Conservation (phyloP, 768 basidiomycete species). For the Phaeotremella fagi region DNA sequence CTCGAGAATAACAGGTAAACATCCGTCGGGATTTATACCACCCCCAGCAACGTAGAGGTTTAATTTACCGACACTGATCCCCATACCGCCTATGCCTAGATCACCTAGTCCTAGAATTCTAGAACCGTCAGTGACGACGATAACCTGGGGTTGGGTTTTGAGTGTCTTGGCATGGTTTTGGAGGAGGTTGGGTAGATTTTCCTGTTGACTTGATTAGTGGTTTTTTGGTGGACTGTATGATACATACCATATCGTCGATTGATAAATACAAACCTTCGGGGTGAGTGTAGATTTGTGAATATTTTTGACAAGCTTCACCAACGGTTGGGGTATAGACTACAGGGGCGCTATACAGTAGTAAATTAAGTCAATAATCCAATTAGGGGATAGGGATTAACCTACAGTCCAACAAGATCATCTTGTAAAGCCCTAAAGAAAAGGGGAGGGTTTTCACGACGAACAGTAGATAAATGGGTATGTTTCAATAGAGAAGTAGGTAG, state of each 20-base stretch:
- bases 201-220: constrained; percentile 16
- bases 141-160: constrained; percentile 58
- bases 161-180: constrained; percentile 24
- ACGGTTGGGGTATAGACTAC: constrained; percentile 90
- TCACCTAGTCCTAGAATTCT: constrained; percentile 78
- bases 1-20: constrained; percentile 42
- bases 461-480: constrained; percentile 73
- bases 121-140: constrained; percentile 90
- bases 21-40: constrained; percentile 53
- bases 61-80: constrained; percentile 80
- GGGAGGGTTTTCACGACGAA: constrained; percentile 66
- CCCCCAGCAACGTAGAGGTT: constrained; percentile 85
- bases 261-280: constrained; percentile 57
- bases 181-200: constrained; percentile 30
- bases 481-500: constrained; percentile 60
- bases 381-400: constrained; percentile 31
- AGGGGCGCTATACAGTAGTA: constrained; percentile 62
- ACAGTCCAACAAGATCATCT: constrained; percentile 59
- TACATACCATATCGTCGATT: constrained; percentile 76
- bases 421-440: constrained; percentile 76
- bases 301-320: constrained; percentile 82
- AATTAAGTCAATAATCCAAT: too few relatives aligned
- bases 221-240: constrained; percentile 2
- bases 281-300: constrained; percentile 65
- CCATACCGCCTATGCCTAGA: constrained; percentile 50